These are phyloP conservation scores for Phanerodontia chrysosporium DNA, from an alignment of 768 basidiomycete genomes.

Conservation along the genomic window DNA sequence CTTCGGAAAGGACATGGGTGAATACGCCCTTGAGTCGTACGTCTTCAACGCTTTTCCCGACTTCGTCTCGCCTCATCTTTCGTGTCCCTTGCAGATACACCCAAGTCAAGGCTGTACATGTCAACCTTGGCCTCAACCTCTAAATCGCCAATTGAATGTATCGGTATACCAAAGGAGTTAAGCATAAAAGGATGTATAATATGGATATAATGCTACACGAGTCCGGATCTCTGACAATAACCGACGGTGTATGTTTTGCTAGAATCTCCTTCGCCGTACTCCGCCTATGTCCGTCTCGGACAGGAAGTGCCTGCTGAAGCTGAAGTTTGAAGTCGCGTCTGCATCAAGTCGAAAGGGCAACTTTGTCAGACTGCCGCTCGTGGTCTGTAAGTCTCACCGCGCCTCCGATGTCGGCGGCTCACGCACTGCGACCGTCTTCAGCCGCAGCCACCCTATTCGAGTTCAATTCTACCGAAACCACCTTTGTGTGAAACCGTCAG, in stretches of 20 bases:
- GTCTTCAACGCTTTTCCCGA: constrained; percentile 31
- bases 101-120: constrained; percentile 8
- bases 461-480: no score
- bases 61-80: not conserved
- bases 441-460: no score
- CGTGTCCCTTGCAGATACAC: not conserved
- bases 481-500: no score
- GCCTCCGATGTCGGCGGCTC: no score
- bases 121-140: constrained; percentile 38
- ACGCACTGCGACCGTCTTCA: no score
- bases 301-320: no score
- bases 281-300: no score
- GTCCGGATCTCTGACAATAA: not conserved
- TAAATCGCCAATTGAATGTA: not conserved
- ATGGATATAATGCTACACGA: not conserved
- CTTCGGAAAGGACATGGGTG: constrained; percentile 59
- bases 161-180: not conserved
- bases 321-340: no score
- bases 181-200: not conserved
- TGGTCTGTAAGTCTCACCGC: no score
- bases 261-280: no score
- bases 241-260: not conserved
- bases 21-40: constrained; percentile 52
- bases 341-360: no score
- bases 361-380: no score